Conservation (phyloP, 768 basidiomycete species). For the Aureoboletus auriporus region DNA sequence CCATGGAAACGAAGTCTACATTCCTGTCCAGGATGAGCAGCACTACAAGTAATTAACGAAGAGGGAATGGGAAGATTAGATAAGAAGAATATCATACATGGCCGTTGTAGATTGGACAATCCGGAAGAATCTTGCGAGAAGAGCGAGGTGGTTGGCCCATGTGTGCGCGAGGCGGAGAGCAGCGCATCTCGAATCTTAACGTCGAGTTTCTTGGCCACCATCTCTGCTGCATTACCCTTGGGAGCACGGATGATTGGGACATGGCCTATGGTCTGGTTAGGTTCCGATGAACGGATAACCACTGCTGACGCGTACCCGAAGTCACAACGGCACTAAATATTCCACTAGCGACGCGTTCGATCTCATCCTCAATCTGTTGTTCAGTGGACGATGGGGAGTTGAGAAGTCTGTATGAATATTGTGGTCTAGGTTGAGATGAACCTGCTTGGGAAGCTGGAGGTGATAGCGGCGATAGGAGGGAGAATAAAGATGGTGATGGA, state of each 20-base stretch:
- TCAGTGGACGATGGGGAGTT: slow-evolving; percentile 91
- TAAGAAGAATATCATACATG: slow-evolving; percentile 49
- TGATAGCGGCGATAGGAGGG: slow-evolving; percentile 64
- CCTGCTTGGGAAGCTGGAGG: slow-evolving; percentile 33
- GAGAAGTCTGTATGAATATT: slow-evolving; percentile 77
- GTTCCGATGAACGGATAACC: neutral
- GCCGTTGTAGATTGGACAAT: slow-evolving; percentile 81
- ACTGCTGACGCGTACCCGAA: slow-evolving; percentile 50
- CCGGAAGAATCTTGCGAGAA: slow-evolving; percentile 82
- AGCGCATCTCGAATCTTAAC: slow-evolving; percentile 85
- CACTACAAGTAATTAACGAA: slow-evolving; percentile 46
- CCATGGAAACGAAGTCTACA: slow-evolving; percentile 87
- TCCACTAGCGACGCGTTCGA: slow-evolving; percentile 87
- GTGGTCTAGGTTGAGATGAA: slow-evolving; percentile 34
- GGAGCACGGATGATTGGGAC: slow-evolving; percentile 95
- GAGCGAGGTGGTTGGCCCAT: slow-evolving; percentile 50
- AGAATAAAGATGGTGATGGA: slow-evolving; percentile 90
- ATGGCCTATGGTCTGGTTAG: slow-evolving; percentile 51
- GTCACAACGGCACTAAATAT: slow-evolving; percentile 91
- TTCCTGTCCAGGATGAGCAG: slow-evolving; percentile 93
- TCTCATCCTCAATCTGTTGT: slow-evolving; percentile 87
- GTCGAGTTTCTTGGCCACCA: slow-evolving; percentile 97
- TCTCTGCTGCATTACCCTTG: slow-evolving; percentile 95
- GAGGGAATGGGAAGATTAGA: neutral
- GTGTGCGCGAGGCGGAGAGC: slow-evolving; percentile 63